A percentile compares a stretch with the other conserved stretches of the same genome.
Evolutionary conservation across 2,329 filamentous ascomycete species (phyloP).

Genomic region (Polytolypa hystricis): DNA sequence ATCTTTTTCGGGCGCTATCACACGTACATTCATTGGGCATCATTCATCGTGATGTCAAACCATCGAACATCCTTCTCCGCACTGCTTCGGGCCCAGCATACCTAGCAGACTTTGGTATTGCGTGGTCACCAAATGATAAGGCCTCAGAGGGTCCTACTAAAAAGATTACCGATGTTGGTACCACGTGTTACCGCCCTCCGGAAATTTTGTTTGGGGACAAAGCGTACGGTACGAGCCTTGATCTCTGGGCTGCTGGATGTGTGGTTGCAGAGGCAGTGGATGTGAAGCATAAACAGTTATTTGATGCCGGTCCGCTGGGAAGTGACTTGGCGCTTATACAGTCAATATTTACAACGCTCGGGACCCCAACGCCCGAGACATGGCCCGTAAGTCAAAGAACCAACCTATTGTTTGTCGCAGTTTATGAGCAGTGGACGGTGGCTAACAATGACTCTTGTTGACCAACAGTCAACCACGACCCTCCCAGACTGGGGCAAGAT

Average conservation of each 20-base stretch:
- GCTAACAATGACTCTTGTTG: conserved; percentile 4
- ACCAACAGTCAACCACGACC: conserved; percentile 24
- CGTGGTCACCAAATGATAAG: conserved; percentile 57
- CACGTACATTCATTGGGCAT: conserved; percentile 65
- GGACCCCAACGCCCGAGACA: conserved; percentile 64
- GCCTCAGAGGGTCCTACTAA: conserved; percentile 50
- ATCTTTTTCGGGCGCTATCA: conserved; percentile 59
- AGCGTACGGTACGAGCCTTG: conserved; percentile 59
- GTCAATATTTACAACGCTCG: conserved; percentile 84
- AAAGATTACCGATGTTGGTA: conserved; percentile 90
- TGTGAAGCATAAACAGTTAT: conserved; percentile 51
- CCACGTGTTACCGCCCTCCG: conserved; percentile 79
- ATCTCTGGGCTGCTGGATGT: conserved; percentile 82
- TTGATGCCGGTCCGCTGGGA: conserved; percentile 79
- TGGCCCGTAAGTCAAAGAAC: conserved; percentile 68
- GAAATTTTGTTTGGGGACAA: conserved; percentile 80
- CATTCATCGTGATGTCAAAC: conserved; percentile 89
- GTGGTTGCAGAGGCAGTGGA: conserved; percentile 67
- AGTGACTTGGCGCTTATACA: conserved; percentile 84
- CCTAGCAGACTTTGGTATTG: conserved; percentile 84
- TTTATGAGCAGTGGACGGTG: conserved; percentile 2
- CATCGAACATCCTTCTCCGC: conserved; percentile 70
- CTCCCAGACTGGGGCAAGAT: conserved; percentile 84
- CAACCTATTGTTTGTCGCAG: background rate
- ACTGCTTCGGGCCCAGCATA: conserved; percentile 60